Conservation (phyloP, 768 basidiomycete species). For the Fomitopsis pulvina region DNA sequence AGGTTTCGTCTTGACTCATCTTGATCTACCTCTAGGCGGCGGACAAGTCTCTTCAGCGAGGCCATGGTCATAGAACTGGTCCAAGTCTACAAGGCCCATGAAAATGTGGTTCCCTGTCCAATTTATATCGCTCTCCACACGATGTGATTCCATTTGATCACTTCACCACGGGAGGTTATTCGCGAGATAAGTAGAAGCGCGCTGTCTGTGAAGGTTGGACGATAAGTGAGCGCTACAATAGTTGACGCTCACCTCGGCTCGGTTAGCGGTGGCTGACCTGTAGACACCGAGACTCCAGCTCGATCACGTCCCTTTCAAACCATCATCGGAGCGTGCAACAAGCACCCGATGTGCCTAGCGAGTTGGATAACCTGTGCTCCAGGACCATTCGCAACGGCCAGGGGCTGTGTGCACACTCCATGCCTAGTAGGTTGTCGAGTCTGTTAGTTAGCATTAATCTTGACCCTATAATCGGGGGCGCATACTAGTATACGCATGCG, state of each 20-base stretch:
- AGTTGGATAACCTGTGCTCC: too few relatives aligned
- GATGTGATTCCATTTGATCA: neutral
- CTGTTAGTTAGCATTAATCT: too few relatives aligned
- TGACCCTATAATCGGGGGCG: too few relatives aligned
- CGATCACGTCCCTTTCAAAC: too few relatives aligned
- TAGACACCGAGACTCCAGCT: too few relatives aligned
- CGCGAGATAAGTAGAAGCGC: neutral
- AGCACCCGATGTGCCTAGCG: too few relatives aligned
- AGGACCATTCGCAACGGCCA: too few relatives aligned
- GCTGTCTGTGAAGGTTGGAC: neutral
- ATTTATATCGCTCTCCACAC: neutral
- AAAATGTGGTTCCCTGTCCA: neutral
- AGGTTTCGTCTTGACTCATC: constrained; percentile 25
- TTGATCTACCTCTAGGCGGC: constrained; percentile 45
- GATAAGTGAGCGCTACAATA: neutral
- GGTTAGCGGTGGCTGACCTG: too few relatives aligned
- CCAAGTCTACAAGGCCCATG: neutral
- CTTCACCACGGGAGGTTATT: neutral
- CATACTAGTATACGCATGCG: too few relatives aligned
- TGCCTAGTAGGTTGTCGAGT: too few relatives aligned
- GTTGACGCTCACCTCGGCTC: neutral
- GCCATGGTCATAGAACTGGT: constrained; percentile 12
- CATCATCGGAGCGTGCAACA: too few relatives aligned
- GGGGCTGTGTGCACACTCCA: too few relatives aligned
- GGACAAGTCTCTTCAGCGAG: constrained; percentile 8